These are phyloP conservation scores for Calendula officinalis DNA, from an alignment of 129 eudicot genomes.

Conservation along the genomic window DNA sequence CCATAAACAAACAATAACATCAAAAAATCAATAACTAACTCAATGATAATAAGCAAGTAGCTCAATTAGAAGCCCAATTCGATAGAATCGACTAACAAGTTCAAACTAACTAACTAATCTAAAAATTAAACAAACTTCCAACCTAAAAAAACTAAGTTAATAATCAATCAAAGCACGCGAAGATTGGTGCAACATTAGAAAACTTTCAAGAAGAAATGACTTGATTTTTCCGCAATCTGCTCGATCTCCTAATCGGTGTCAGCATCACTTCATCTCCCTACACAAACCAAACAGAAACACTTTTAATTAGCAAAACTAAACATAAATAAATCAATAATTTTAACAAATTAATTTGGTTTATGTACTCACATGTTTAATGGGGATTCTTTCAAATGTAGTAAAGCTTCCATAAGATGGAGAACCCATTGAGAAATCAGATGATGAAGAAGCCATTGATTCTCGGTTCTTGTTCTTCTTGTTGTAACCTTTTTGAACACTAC, in stretches of 20 bases:
- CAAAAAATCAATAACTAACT: neutral
- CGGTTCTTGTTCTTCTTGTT: slow-evolving; percentile 53
- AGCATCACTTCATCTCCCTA: slow-evolving; percentile 70
- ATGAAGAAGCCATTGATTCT: slow-evolving; percentile 74
- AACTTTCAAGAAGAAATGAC: slow-evolving; percentile 53
- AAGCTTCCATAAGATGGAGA: slow-evolving; percentile 95
- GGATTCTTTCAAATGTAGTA: slow-evolving; percentile 73
- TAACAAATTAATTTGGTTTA: neutral
- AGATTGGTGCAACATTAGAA: slow-evolving; percentile 16
- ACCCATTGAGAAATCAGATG: slow-evolving; percentile 51
- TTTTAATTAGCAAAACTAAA: neutral
- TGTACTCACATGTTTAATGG: slow-evolving; percentile 55
- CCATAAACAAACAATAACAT: neutral
- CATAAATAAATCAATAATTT: neutral
- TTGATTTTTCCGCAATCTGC: slow-evolving; percentile 62
- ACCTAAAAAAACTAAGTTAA: slow-evolving; percentile 29
- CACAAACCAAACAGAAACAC: slow-evolving; percentile 39
- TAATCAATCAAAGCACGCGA: slow-evolving; percentile 16
- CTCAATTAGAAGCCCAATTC: slow-evolving; percentile 13
- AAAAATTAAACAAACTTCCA: neutral
- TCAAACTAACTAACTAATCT: slow-evolving; percentile 20
- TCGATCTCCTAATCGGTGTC: slow-evolving; percentile 92
- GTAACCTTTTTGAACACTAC: slow-evolving; percentile 50
- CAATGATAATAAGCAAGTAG: slow-evolving; percentile 13
- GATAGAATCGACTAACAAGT: slow-evolving; percentile 13